phyloP scores from a whole-genome alignment of 805 yeast genomes.

The Nakazawaea laoshanensis region DNA sequence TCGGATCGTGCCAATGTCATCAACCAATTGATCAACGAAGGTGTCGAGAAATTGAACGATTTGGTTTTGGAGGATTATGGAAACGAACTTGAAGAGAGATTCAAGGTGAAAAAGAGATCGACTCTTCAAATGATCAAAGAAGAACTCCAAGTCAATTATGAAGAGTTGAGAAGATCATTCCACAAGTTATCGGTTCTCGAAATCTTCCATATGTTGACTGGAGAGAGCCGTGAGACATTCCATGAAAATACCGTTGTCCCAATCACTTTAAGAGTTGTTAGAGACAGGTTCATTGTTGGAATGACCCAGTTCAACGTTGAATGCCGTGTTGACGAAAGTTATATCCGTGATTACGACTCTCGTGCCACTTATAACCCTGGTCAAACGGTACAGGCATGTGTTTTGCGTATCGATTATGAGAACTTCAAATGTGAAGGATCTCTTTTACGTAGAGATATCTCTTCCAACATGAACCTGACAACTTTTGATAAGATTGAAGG shows the following conservation, averaged over 20 bases:
- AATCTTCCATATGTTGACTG: slow-evolving; percentile 83
- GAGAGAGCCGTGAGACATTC: slow-evolving; percentile 69
- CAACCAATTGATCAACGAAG: slow-evolving; percentile 61
- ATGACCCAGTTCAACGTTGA: slow-evolving; percentile 56
- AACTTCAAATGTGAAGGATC: slow-evolving; percentile 68
- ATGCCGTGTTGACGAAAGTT: slow-evolving; percentile 35
- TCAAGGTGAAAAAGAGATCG: slow-evolving; percentile 65
- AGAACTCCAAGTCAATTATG: slow-evolving; percentile 82
- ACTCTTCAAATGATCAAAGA: slow-evolving; percentile 78
- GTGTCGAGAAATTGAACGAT: slow-evolving; percentile 71
- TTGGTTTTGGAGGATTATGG: slow-evolving; percentile 89
- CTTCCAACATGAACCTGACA: slow-evolving; percentile 36
- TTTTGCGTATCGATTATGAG: slow-evolving; percentile 64
- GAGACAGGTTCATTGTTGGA: slow-evolving; percentile 28
- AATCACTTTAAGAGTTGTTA: slow-evolving; percentile 61
- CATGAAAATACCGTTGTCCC: slow-evolving; percentile 67
- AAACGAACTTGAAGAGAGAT: slow-evolving; percentile 69
- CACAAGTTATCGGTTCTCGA: slow-evolving; percentile 58
- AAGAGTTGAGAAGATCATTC: slow-evolving; percentile 73
- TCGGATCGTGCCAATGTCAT: slow-evolving; percentile 76
- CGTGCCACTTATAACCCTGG: slow-evolving; percentile 44
- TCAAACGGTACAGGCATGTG: slow-evolving; percentile 82
- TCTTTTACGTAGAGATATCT: slow-evolving; percentile 57
- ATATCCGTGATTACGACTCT: slow-evolving; percentile 25
- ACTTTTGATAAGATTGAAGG: slow-evolving; percentile 44